Evolutionary conservation across 208 protist species (phyloP), one percentile per base, ranked within the genome.

Genomic region (Naegleria gruberi): DNA sequence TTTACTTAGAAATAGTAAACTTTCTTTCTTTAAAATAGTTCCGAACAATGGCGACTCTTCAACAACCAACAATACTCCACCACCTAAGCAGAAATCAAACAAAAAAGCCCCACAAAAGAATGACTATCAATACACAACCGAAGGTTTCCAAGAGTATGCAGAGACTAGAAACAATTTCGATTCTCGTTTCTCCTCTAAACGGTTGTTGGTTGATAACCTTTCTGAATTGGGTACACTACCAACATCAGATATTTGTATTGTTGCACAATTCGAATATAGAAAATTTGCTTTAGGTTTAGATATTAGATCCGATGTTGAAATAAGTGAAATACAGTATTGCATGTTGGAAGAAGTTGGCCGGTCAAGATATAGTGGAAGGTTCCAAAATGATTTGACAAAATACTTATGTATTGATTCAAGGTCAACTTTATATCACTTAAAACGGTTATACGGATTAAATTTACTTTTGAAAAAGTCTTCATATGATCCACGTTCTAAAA

Each of bases 291-390:
- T 77, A n/a, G 65, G 65, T 2, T 37, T 77, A n/a, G 65, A 37
- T 7, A 8, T 77, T 77, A 77, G 65, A 77, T 37, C 17, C 34
- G 65, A 77, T 37, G 65, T 77, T 6, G 17, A 37, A 37, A 77
- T 77, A 37, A 77, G 65, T n/a, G 83, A 87, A 34, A 87, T 87
- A 41, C 83, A 87, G 55, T 87, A 55, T 87, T 87, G 83, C 15
- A 40, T 87, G 43, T 40, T 87, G 37, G 83, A 87, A 40, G 23
- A 55, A 40, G 19, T 87, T 30, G 43, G 43, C 37, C 7, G 34
- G 30, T 87, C 23, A 57, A 87, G 83, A 87, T 46, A 34, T 10
- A 55, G 26, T 7, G 83, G 83, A 55, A 34, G 7, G 26, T 87
- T 55, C 37, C 83, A 87, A 87, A 41, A 5, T 19, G 44, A 34